A percentile compares a stretch with the other conserved stretches of the same genome.
Evolutionary conservation across 2,329 filamentous ascomycete species (phyloP).

Genomic region (Fusarium sp.): DNA sequence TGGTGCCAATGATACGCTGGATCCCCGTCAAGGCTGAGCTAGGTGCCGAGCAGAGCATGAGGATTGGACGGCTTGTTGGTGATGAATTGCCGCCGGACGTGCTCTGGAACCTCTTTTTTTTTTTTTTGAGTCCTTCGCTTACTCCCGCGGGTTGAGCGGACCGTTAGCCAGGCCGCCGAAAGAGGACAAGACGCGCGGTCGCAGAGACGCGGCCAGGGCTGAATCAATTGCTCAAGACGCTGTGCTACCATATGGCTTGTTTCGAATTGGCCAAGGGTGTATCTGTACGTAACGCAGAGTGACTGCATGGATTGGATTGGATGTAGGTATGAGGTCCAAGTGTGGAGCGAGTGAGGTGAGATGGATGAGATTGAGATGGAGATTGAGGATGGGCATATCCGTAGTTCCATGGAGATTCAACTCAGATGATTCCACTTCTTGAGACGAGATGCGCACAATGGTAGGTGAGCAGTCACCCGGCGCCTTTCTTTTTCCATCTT

Average conservation of each 20-base stretch:
- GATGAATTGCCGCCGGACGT: slow-evolving; percentile 14
- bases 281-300: slow-evolving; percentile 10
- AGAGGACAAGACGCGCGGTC: slow-evolving; percentile 8
- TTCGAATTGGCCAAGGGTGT: slow-evolving; percentile 20
- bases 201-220: slow-evolving; percentile 7
- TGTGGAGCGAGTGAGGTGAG: slow-evolving; percentile 29
- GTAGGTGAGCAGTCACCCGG: slow-evolving; percentile 21
- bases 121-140: slow-evolving; percentile 6
- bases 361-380: slow-evolving; percentile 12
- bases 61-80: slow-evolving; percentile 10
- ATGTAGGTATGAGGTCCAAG: background rate
- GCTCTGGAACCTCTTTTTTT: slow-evolving; percentile 2
- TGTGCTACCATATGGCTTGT: slow-evolving; percentile 23
- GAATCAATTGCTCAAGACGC: slow-evolving; percentile 9
- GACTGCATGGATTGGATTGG: background rate
- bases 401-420: slow-evolving; percentile 12
- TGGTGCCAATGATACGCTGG: slow-evolving; percentile 28
- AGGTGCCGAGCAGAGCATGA: slow-evolving; percentile 3
- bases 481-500: slow-evolving; percentile 15
- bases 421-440: background rate
- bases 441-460: slow-evolving; percentile 28
- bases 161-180: slow-evolving; percentile 1
- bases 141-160: slow-evolving; percentile 27
- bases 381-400: background rate
- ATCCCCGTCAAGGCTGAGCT: slow-evolving; percentile 21